These are phyloP conservation scores for Arachnomyces sp. DNA, from an alignment of 2,329 filamentous ascomycete species.

Conservation along the genomic window DNA sequence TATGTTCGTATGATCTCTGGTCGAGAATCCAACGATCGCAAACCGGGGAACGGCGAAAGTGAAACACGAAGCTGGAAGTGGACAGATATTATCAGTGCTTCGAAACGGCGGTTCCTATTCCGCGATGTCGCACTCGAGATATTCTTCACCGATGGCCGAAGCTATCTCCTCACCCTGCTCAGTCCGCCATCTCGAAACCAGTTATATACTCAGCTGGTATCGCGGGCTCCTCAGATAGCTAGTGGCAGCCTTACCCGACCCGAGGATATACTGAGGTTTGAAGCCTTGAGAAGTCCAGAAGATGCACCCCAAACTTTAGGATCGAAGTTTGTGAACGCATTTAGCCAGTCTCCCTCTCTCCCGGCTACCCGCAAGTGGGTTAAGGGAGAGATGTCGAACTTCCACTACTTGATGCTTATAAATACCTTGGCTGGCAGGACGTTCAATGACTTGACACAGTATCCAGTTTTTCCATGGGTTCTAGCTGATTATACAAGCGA, in stretches of 20 bases:
- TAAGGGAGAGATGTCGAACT: slow-evolving; percentile 92
- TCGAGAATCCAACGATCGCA: slow-evolving; percentile 55
- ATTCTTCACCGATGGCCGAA: slow-evolving; percentile 94
- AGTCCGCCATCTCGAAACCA: slow-evolving; percentile 69
- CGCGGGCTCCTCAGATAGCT: slow-evolving; percentile 72
- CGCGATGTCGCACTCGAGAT: slow-evolving; percentile 94
- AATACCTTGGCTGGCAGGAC: slow-evolving; percentile 96
- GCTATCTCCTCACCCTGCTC: slow-evolving; percentile 83
- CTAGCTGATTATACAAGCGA: slow-evolving; percentile 92
- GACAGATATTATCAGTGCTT: slow-evolving; percentile 89
- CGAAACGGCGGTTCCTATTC: slow-evolving; percentile 90
- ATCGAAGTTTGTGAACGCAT: slow-evolving; percentile 85
- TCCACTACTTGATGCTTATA: slow-evolving; percentile 96
- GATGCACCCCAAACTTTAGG: slow-evolving; percentile 63
- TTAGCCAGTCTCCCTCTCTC: slow-evolving; percentile 73
- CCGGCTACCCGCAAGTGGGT: slow-evolving; percentile 86
- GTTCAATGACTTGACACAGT: slow-evolving; percentile 97
- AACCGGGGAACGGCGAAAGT: slow-evolving; percentile 56
- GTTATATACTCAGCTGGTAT: slow-evolving; percentile 66
- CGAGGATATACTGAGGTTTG: slow-evolving; percentile 87
- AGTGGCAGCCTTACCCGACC: slow-evolving; percentile 63
- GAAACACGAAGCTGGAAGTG: slow-evolving; percentile 88
- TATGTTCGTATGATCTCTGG: slow-evolving; percentile 91
- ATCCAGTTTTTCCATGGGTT: slow-evolving; percentile 97
- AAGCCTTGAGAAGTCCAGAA: slow-evolving; percentile 65